phyloP scores from a whole-genome alignment of 169 alveolate genomes.

The Eimeria acervulina region DNA sequence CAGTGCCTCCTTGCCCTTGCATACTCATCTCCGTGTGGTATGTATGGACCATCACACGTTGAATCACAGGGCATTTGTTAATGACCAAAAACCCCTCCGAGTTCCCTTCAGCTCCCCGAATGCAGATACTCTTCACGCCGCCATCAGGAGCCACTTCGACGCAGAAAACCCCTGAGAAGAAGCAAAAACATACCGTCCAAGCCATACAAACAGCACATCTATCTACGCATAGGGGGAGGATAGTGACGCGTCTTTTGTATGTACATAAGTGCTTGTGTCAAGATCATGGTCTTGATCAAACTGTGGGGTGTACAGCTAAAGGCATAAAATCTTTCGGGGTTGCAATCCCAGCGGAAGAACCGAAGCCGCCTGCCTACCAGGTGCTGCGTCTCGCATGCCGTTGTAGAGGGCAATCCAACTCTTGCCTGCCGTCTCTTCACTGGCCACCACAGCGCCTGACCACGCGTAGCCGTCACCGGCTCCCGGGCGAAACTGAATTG shows the following conservation, averaged over 20 bases:
- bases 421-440: conserved; percentile 91
- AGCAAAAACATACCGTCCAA: background rate
- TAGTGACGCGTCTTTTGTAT: background rate
- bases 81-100: conserved; percentile 88
- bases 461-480: conserved; percentile 86
- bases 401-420: conserved; percentile 89
- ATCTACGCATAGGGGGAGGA: background rate
- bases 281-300: background rate
- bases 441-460: conserved; percentile 90
- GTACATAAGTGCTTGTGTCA: background rate
- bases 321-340: background rate
- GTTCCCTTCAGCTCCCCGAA: conserved; percentile 85
- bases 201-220: background rate
- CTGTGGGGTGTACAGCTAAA: background rate
- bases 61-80: conserved; percentile 87
- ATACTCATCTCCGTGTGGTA: conserved; percentile 88
- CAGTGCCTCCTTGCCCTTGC: conserved; percentile 18
- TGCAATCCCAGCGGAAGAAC: background rate
- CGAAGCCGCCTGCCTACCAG: conserved; percentile 64
- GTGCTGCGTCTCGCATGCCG: conserved; percentile 81
- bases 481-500: conserved; percentile 80
- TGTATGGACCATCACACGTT: conserved; percentile 86
- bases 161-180: conserved; percentile 74
- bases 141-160: conserved; percentile 90
- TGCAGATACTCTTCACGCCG: conserved; percentile 90